Base-by-base conservation (phyloP, 441 rosid genomes). In the Erysimum cheiri region DNA sequence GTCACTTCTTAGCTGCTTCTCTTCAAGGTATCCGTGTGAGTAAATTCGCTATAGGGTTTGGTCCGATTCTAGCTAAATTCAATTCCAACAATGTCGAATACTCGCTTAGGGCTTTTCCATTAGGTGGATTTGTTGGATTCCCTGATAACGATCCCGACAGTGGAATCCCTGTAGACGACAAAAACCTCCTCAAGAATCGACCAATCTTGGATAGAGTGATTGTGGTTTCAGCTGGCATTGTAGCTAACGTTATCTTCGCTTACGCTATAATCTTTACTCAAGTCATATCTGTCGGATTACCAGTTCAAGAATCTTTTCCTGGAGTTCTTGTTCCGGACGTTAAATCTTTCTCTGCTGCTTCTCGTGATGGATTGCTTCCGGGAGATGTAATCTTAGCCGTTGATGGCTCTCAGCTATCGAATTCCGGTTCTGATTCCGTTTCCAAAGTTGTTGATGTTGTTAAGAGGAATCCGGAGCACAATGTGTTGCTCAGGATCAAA, bases 101-200 rank as follows among this genome's bases (percentile, higher is more conserved):
- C 74, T 94, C 98, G 24, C 48, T 94, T 64, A 87, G 97, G 60
- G 98, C 97, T 53, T 87, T 94, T 65, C 98, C 97, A 8, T 71
- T 94, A 57, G 98, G 98, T 55, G 98, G 98, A 9, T 94, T 91
- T 78, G 98, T 91, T 35, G 98, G 96, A 35, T 94, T 91, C 78
- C 98, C 98, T 47, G 98, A 94, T 71, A 91, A 94, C 67, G 98
- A 94, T 75, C 98, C 97, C 0, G 86, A 91, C 32, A 89, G 93
- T 76, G 85, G 76, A 52, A 89, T 94, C 80, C 96, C 97, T 8
- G 80, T 75, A 1, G 96, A 91, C 72, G 97, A 91, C 75, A 80
- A 57, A 60, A 85, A 94, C 54, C 84, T 94, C 68, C 93, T 91
- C 36, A 94, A 91, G 84, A 91, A 94, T 39, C 80, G 98, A 33